Conservation (phyloP, 2,329 filamentous ascomycete genomes). For the Tothia fuscella region DNA sequence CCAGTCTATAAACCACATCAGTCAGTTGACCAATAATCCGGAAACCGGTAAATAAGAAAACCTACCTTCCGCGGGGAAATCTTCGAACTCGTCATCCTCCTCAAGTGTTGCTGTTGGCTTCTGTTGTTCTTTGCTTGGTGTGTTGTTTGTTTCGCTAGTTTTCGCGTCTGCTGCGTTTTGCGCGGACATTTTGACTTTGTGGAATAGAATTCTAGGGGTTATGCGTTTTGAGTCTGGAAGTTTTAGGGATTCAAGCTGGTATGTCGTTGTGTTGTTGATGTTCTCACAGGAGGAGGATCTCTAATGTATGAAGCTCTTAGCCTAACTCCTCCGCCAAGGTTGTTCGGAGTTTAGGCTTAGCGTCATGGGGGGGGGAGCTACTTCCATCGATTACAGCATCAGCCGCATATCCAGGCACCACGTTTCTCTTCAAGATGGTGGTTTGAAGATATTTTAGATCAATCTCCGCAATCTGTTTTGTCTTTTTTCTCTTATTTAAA, state of each 20-base stretch:
- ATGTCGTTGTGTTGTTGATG: conserved; percentile 1
- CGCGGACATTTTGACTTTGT: conserved; percentile 28
- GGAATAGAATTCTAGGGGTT: conserved; percentile 22
- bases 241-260: not conserved
- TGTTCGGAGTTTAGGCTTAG: too few relatives aligned
- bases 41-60: too few relatives aligned
- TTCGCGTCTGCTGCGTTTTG: conserved; percentile 19
- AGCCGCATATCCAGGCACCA: too few relatives aligned
- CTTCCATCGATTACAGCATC: too few relatives aligned
- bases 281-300: not conserved
- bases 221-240: not conserved
- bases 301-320: too few relatives aligned
- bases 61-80: conserved; percentile 90
- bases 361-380: too few relatives aligned
- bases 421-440: too few relatives aligned
- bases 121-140: conserved; percentile 39
- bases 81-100: conserved; percentile 98
- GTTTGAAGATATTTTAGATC: too few relatives aligned
- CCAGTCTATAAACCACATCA: conserved; percentile 52
- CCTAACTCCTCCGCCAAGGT: too few relatives aligned
- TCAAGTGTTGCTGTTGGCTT: conserved; percentile 60
- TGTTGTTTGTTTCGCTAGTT: conserved; percentile 25
- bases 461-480: too few relatives aligned
- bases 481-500: too few relatives aligned
- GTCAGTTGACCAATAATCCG: not conserved